phyloP scores from a whole-genome alignment of 1,284 basidiomycete genomes.

The Rhodotorula sp. region DNA sequence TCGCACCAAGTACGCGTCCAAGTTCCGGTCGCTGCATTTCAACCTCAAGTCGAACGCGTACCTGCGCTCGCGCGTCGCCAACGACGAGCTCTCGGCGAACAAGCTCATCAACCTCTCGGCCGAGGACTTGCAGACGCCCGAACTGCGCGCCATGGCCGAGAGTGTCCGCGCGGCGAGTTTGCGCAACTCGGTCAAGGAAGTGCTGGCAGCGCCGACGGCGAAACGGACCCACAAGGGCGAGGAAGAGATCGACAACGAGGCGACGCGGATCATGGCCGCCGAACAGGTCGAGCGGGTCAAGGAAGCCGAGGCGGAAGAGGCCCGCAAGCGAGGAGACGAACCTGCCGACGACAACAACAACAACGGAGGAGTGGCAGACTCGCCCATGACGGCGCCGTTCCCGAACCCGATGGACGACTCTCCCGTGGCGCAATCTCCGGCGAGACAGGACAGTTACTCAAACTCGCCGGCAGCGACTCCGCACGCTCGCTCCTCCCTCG shows the following conservation, averaged over 20 bases:
- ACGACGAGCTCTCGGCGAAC: slow-evolving; percentile 61
- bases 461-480: not conserved
- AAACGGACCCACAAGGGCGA: slow-evolving; percentile 87
- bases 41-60: slow-evolving; percentile 45
- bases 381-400: slow-evolving; percentile 2
- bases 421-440: slow-evolving; percentile 8
- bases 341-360: not conserved
- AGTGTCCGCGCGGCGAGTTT: slow-evolving; percentile 73
- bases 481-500: slow-evolving; percentile 2
- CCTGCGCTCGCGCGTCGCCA: slow-evolving; percentile 58
- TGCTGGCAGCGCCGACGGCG: slow-evolving; percentile 65
- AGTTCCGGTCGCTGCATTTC: slow-evolving; percentile 44
- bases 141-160: slow-evolving; percentile 72
- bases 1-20: slow-evolving; percentile 40
- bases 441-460: not conserved
- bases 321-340: slow-evolving; percentile 17
- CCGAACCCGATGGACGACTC: slow-evolving; percentile 14
- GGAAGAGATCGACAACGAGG: slow-evolving; percentile 73
- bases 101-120: slow-evolving; percentile 77
- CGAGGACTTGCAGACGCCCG: slow-evolving; percentile 78
- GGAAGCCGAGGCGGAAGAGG: slow-evolving; percentile 13
- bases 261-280: slow-evolving; percentile 21
- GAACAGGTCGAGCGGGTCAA: slow-evolving; percentile 21
- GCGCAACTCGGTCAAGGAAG: slow-evolving; percentile 75
- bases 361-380: slow-evolving; percentile 2